A percentile compares a stretch with the other conserved stretches of the same genome.
Conservation (phyloP, 1,284 basidiomycete species). For the Irpex sp. region DNA sequence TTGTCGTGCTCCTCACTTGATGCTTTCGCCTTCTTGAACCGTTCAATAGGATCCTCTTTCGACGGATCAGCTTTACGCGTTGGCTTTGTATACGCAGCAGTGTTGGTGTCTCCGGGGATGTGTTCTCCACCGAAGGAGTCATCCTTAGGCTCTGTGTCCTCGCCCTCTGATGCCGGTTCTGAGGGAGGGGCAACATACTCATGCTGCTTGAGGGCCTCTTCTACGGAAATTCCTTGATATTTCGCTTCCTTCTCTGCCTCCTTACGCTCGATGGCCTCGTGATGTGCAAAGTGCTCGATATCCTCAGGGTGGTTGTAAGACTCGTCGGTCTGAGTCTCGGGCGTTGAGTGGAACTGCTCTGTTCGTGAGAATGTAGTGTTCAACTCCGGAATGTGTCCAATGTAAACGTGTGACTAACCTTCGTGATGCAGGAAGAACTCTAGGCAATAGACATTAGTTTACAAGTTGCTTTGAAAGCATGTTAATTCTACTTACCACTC, state of each 20-base stretch:
- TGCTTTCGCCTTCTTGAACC: conserved; percentile 52
- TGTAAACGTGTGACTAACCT: conserved; percentile 43
- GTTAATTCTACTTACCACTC: conserved; percentile 55
- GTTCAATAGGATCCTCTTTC: conserved; percentile 60
- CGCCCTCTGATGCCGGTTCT: not conserved
- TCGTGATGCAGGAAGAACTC: conserved; percentile 94
- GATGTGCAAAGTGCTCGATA: conserved; percentile 83
- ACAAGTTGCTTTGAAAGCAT: not conserved
- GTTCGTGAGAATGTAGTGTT: conserved; percentile 7
- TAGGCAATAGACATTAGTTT: conserved; percentile 23
- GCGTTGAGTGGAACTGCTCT: conserved; percentile 92
- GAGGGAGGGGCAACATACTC: conserved; percentile 25
- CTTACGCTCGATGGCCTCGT: conserved; percentile 82
- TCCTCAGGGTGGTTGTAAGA: conserved; percentile 93
- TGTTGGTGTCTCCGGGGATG: conserved; percentile 3
- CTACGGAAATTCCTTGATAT: conserved; percentile 76
- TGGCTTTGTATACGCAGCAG: conserved; percentile 32
- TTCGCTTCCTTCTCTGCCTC: conserved; percentile 84
- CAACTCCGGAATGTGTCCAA: not conserved
- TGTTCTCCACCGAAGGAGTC: conserved; percentile 22
- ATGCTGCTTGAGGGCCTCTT: conserved; percentile 59
- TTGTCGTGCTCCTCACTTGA: conserved; percentile 30
- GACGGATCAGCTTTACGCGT: conserved; percentile 56
- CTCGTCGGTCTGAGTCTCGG: conserved; percentile 96
- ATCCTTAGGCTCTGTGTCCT: conserved; percentile 7